Percentiles rank a stretch among this genome's conserved stretches.
Evolutionary conservation across 2,329 filamentous ascomycete species (phyloP).

Genomic region (Trichophyton simii): DNA sequence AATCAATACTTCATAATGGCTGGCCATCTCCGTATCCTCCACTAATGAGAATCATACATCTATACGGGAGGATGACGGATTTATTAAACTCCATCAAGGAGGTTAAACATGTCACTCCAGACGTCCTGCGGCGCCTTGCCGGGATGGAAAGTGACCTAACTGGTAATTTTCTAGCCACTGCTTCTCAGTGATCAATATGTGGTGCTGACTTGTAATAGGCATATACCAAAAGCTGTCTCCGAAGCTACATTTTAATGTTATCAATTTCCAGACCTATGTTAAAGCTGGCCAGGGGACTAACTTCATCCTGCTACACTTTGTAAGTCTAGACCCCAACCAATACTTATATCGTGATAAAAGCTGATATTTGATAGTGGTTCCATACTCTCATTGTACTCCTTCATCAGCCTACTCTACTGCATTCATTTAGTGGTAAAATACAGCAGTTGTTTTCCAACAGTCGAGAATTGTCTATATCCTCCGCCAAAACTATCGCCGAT

Average conservation of each 20-base stretch:
- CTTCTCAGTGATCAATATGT: neutral
- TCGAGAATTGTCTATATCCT: conserved; percentile 70
- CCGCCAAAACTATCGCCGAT: conserved; percentile 81
- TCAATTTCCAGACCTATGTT: conserved; percentile 77
- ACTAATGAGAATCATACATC: conserved; percentile 69
- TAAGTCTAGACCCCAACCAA: conserved; percentile 12
- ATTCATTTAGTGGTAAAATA: conserved; percentile 58
- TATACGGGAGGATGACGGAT: conserved; percentile 76
- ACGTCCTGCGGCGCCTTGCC: conserved; percentile 57
- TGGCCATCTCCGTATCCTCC: conserved; percentile 71
- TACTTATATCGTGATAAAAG: neutral
- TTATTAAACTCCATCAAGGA: conserved; percentile 69
- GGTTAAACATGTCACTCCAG: conserved; percentile 59
- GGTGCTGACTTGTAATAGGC: conserved; percentile 18
- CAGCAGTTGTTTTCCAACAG: conserved; percentile 68
- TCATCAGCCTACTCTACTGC: conserved; percentile 70
- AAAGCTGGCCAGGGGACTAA: conserved; percentile 71
- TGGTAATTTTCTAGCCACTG: conserved; percentile 28
- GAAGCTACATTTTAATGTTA: conserved; percentile 67
- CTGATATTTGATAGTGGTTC: conserved; percentile 47
- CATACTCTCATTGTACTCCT: conserved; percentile 74
- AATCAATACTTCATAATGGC: conserved; percentile 42
- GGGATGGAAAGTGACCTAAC: conserved; percentile 75
- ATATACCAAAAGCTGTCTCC: conserved; percentile 63
- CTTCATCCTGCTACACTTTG: conserved; percentile 70